Base-by-base conservation (phyloP, 768 basidiomycete species). In the Kwoniella shandongensis region DNA sequence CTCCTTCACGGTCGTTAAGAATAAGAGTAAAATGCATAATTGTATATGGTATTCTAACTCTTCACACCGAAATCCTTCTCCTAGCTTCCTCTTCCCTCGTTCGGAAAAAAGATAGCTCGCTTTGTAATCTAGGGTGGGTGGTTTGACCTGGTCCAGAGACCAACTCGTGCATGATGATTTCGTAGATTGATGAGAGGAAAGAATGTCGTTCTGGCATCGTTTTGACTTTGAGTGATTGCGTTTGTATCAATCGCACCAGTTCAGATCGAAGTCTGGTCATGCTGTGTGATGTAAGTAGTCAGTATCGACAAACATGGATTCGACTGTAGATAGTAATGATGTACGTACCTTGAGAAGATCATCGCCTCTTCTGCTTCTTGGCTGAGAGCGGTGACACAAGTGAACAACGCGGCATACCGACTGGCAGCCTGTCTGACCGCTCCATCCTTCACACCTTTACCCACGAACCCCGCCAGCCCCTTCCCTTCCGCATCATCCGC, bases 311-410 rank as follows among this genome's bases (percentile, higher is more conserved):
- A 42, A 27, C 41, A 32, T 25, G 32, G 11, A n/a, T n/a, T n/a
- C n/a, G n/a, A n/a, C n/a, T n/a, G n/a, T n/a, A n/a, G n/a, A n/a
- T n/a, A n/a, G n/a, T n/a, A n/a, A n/a, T n/a, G n/a, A n/a, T n/a
- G n/a, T n/a, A 72, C 85, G 64, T 70, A 94, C 94, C 92, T 92
- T 22, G 88, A 85, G 70, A 96, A 96, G 44, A 98, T 88, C 92
- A 97, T 96, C 8, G 89, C 89, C 73, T 96, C 93, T 64, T 96
- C 91, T 39, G 85, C 86, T 59, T 88, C 86, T 36, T 83, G 83
- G 2, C 88, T 89, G 62, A 99, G 78, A 26, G 84, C 83, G 20
- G 93, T 84, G 61, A 92, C 85, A 1, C 87, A 85, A 58, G 85
- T 86, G 80, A 98, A 98, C 67, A 96, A 73, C 15, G 79, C 79